Evolutionary conservation across 108 stramenopile species (phyloP), one percentile per base, ranked within the genome.

Genomic region (Conticribra weissflogii): DNA sequence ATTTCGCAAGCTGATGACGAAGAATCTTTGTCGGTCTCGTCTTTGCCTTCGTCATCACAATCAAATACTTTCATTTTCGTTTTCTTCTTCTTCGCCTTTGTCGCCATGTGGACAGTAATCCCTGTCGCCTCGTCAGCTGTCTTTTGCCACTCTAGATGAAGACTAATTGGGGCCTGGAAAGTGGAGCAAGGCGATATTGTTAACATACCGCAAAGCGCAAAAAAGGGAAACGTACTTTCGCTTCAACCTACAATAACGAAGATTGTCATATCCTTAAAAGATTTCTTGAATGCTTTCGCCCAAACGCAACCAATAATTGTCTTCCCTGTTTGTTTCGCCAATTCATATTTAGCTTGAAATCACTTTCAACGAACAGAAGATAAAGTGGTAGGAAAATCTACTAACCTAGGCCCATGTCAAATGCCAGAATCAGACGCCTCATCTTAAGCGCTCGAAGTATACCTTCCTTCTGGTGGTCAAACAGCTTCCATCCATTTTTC

Each of bases 241-340:
- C 36, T 41, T 41, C 12, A 5, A 41, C 36, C 12, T 12, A 41
- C 83, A 30, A 93, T 73, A 3, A 90, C 78, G 44, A 85, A 76
- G 12, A 86, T 71, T 71, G 84, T 88, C 3, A 86, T 51, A 7
- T 69, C 67, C 18, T 66, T 50, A 67, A 83, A 87, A 16, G 89
- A 85, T 27, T 77, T 58, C 25, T 67, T 46, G 68, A 90, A 93
- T 0, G 92, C 83, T 57, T 70, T 81, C 14, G 86, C 78, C 88
- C 87, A 93, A 15, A 90, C 87, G 49, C 83, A 87, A 0, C 88
- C 91, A 50, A 89, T 92, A 48, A 92, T 65, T 23, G 91, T 92
- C 54, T 92, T 87, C 9, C 86, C 80, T 53, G 29, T 17, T 21
- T 28, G 31, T n/a, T n/a, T n/a, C n/a, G n/a, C n/a, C n/a, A n/a